These are phyloP conservation scores for Diplodia mutila DNA, from an alignment of 2,329 filamentous ascomycete species.

Conservation along the genomic window DNA sequence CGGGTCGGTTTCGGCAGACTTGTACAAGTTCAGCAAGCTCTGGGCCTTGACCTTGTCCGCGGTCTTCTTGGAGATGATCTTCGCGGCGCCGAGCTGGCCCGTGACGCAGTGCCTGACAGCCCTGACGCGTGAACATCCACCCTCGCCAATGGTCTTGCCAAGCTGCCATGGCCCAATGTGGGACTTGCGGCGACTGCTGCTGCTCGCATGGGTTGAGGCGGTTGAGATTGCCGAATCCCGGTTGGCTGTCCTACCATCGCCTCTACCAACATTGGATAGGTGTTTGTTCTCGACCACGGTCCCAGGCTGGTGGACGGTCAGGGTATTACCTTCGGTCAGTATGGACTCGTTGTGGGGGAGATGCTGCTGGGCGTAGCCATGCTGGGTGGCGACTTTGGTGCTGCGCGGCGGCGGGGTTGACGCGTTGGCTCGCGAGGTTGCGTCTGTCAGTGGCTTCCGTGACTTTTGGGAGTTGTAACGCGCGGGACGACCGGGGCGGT, in stretches of 20 bases:
- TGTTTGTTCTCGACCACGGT: conserved; percentile 52
- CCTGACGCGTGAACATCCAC: conserved; percentile 85
- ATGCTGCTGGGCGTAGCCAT: conserved; percentile 21
- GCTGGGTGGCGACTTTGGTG: background rate
- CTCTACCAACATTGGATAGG: conserved; percentile 55
- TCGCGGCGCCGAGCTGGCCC: conserved; percentile 83
- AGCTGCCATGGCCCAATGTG: conserved; percentile 94
- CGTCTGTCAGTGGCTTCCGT: conserved; percentile 40
- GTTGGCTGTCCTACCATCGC: conserved; percentile 54
- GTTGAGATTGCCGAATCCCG: conserved; percentile 59
- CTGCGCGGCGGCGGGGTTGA: conserved; percentile 26
- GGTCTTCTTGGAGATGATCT: conserved; percentile 84
- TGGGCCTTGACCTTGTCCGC: conserved; percentile 81
- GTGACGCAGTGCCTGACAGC: conserved; percentile 80
- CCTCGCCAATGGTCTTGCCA: conserved; percentile 85
- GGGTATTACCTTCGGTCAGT: conserved; percentile 46
- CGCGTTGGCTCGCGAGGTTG: conserved; percentile 40
- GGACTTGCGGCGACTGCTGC: conserved; percentile 61
- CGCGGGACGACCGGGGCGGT: conserved; percentile 28
- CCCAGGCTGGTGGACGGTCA: conserved; percentile 44
- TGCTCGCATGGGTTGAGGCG: conserved; percentile 57
- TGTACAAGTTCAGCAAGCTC: conserved; percentile 81
- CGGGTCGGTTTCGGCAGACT: conserved; percentile 66
- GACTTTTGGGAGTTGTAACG: conserved; percentile 39
- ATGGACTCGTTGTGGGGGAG: conserved; percentile 52